Base-by-base conservation (phyloP, 1,139 yeast genomes). In the Suhomyces ambrosiae region DNA sequence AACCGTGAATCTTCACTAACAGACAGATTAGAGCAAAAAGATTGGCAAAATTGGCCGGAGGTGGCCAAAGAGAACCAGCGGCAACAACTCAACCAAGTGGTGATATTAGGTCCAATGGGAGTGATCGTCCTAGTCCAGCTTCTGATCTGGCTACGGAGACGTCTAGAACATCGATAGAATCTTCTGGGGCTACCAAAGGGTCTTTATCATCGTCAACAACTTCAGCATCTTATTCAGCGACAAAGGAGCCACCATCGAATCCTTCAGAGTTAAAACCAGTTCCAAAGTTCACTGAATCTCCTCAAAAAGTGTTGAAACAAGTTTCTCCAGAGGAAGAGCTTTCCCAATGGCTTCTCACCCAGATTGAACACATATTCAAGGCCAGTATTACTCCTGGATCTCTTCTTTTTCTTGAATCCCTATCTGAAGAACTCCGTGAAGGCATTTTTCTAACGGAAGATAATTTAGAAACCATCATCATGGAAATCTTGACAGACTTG, bases 11-110 rank as follows among this genome's bases (percentile, higher is more conserved):
- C n/a, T 11, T 7, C 13, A 23, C 39, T 27, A 46, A 44, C 35
- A 13, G 7, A 19, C 56, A 75, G 69, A 74, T 78, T 19, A 69
- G 84, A 50, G 80, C 80, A 27, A 78, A 76, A 50, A 56, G 84
- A 32, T 60, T 79, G 49, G 82, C 82, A n/a, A 71, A 67, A 44
- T 56, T 78, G 39, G 70, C 36, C 13, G 43, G 46, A n/a, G 10
- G 12, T n/a, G n/a, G n/a, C n/a, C n/a, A n/a, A n/a, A n/a, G n/a
- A n/a, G n/a, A n/a, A n/a, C n/a, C n/a, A n/a, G n/a, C n/a, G n/a
- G n/a, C n/a, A n/a, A n/a, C n/a, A n/a, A n/a, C n/a, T n/a, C n/a
- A n/a, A n/a, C n/a, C n/a, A n/a, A n/a, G n/a, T n/a, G n/a, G n/a
- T n/a, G n/a, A n/a, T n/a, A n/a, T n/a, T n/a, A n/a, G n/a, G n/a